Percentiles rank a stretch among this genome's conserved stretches.
These are phyloP conservation scores for Melaleuca alternifolia DNA, from an alignment of 345 rosid genomes.

Conservation along the genomic window DNA sequence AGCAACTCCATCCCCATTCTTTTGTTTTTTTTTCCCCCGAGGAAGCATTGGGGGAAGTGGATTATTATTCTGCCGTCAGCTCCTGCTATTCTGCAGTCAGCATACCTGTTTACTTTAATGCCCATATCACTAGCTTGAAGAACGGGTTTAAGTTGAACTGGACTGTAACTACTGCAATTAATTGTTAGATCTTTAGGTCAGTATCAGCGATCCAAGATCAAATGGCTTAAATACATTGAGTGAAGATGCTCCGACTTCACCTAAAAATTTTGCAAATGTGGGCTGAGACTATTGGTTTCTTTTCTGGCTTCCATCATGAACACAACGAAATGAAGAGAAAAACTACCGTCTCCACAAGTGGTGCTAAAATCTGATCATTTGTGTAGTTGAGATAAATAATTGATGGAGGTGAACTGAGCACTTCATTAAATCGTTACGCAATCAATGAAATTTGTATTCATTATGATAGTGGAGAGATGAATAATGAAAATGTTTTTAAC, in stretches of 20 bases:
- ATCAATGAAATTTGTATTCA: no score
- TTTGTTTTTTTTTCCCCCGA: slow-evolving; percentile 26
- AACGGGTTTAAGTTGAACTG: slow-evolving; percentile 46
- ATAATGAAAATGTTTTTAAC: not conserved
- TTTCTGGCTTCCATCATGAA: no score
- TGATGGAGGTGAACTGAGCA: not conserved
- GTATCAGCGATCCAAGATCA: not conserved
- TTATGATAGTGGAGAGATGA: no score
- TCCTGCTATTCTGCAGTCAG: slow-evolving; percentile 16
- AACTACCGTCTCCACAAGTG: no score
- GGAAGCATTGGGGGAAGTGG: not conserved
- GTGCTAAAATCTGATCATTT: no score
- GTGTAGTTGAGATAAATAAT: no score
- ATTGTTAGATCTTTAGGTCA: not conserved
- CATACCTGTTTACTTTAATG: slow-evolving; percentile 6
- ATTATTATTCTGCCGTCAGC: not conserved
- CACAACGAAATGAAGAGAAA: no score
- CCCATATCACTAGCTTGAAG: not conserved
- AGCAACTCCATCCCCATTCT: slow-evolving; percentile 12
- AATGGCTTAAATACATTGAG: not conserved
- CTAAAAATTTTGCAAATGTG: not conserved
- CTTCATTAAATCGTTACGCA: not conserved
- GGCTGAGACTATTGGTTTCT: no score
- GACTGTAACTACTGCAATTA: slow-evolving; percentile 9
- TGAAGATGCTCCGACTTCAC: not conserved